These are phyloP conservation scores for Phaeosphaeria sp. DNA, from an alignment of 2,329 filamentous ascomycete genomes.

Conservation along the genomic window DNA sequence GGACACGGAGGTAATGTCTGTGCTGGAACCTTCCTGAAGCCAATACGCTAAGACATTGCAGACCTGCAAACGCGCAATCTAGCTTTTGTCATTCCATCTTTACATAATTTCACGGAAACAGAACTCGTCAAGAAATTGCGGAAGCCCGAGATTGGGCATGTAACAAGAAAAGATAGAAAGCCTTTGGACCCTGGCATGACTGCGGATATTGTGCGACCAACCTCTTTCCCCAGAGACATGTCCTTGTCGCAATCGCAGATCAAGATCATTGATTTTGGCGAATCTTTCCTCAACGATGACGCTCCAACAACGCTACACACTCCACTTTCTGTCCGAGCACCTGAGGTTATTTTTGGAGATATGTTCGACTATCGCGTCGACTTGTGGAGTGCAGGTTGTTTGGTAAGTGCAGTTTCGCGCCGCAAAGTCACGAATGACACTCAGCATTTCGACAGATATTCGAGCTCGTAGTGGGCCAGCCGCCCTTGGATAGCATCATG, in stretches of 20 bases:
- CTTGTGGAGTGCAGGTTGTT: slow-evolving; percentile 49
- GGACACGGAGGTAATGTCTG: slow-evolving; percentile 33
- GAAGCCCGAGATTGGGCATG: slow-evolving; percentile 13
- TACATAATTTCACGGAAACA: slow-evolving; percentile 21
- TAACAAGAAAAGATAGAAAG: slow-evolving; percentile 28
- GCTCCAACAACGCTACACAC: slow-evolving; percentile 40
- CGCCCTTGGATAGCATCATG: slow-evolving; percentile 48
- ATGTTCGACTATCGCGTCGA: slow-evolving; percentile 46
- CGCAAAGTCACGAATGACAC: slow-evolving; percentile 4
- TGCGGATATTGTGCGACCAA: slow-evolving; percentile 24
- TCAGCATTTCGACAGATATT: slow-evolving; percentile 40
- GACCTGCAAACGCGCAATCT: slow-evolving; percentile 39
- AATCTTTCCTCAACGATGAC: slow-evolving; percentile 40
- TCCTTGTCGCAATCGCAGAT: slow-evolving; percentile 1
- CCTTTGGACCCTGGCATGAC: slow-evolving; percentile 23
- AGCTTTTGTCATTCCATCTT: slow-evolving; percentile 24
- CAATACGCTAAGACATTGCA: slow-evolving; percentile 13
- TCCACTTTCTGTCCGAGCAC: slow-evolving; percentile 45
- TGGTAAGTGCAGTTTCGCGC: slow-evolving; percentile 33
- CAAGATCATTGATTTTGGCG: slow-evolving; percentile 47
- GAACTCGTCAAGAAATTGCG: slow-evolving; percentile 26
- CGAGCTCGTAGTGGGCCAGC: slow-evolving; percentile 49
- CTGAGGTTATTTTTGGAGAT: slow-evolving; percentile 50
- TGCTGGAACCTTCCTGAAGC: neutral
- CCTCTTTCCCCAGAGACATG: slow-evolving; percentile 7